Percentiles rank a stretch among this genome's conserved stretches.
Evolutionary conservation across 2,329 filamentous ascomycete species (phyloP).

Genomic region (Tolypocladium ovalisporum): DNA sequence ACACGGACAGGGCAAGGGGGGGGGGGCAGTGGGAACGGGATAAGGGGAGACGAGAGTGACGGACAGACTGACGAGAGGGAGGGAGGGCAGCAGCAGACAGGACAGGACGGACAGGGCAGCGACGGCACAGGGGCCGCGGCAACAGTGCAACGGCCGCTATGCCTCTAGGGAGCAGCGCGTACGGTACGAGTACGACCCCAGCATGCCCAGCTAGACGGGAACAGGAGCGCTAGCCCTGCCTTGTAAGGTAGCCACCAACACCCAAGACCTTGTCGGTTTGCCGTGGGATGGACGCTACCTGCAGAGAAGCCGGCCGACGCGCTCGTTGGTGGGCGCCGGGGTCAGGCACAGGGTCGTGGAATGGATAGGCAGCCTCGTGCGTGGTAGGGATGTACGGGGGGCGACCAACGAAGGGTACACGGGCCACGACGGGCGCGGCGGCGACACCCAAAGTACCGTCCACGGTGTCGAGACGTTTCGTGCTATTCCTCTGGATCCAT

Average conservation of each 20-base stretch:
- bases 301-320: not conserved
- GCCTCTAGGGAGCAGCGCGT: not conserved
- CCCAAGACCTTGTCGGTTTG: not conserved
- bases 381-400: not conserved
- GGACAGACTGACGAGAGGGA: not conserved
- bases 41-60: slow-evolving; percentile 6
- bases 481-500: not conserved
- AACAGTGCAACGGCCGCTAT: not conserved
- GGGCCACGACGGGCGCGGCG: not conserved
- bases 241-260: not conserved
- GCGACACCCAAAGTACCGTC: not conserved
- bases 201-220: not conserved
- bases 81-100: slow-evolving; percentile 5
- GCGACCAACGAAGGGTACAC: not conserved
- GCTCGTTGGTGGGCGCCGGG: not conserved
- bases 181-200: not conserved
- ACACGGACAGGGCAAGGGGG: slow-evolving; percentile 19
- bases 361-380: not conserved
- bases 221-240: not conserved
- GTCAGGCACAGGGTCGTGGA: not conserved
- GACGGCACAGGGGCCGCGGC: not conserved
- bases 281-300: not conserved
- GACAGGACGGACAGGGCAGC: not conserved
- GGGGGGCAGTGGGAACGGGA: slow-evolving; percentile 3
- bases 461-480: not conserved